Base-by-base conservation (phyloP, 2,329 filamentous ascomycete species). In the Trichophyton mentagrophytes region DNA sequence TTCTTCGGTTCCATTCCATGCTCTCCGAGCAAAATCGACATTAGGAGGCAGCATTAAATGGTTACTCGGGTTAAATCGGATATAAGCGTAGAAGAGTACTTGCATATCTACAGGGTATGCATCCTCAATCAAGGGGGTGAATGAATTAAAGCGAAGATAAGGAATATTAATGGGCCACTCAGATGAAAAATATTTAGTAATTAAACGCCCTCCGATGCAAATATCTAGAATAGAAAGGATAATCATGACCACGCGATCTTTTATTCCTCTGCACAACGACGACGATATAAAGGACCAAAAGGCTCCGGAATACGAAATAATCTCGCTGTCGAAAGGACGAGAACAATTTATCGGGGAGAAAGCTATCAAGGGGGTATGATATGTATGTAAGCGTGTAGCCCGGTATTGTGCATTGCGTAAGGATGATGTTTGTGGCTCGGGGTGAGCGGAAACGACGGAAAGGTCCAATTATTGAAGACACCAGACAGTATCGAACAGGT, bases 401-500 rank as follows among this genome's bases (percentile, higher is more conserved):
- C 13, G 49, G 49, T 3, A 11, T 36, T 36, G 33, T 36, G 33
- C 33, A 36, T 36, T 30, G 49, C 13, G 49, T 33, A 53, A 25
- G 22, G 22, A 53, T 53, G 33, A 36, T 13, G 5, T 27, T 27
- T 36, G 17, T 51, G 22, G 17, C 2, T 51, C 7, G 46, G 3
- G 2, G 11, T 22, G 17, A 36, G 33, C 9, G 33, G 46, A 27
- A 22, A 53, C 7, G 49, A 30, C 49, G 49, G 30, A 13, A 53
- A 53, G 49, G 27, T 53, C 49, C 49, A 53, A 53, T 53, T 53
- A 53, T 53, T 53, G 27, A 53, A 22, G 47, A 53, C 22, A 53
- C 49, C 49, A 53, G 13, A 53, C 25, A 53, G n/a, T 53, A 53
- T 33, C 25, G 27, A 53, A 53, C 27, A 53, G 13, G 5, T 15